phyloP scores from a whole-genome alignment of 2,329 filamentous ascomycete genomes.

The Cladophialophora carrionii region DNA sequence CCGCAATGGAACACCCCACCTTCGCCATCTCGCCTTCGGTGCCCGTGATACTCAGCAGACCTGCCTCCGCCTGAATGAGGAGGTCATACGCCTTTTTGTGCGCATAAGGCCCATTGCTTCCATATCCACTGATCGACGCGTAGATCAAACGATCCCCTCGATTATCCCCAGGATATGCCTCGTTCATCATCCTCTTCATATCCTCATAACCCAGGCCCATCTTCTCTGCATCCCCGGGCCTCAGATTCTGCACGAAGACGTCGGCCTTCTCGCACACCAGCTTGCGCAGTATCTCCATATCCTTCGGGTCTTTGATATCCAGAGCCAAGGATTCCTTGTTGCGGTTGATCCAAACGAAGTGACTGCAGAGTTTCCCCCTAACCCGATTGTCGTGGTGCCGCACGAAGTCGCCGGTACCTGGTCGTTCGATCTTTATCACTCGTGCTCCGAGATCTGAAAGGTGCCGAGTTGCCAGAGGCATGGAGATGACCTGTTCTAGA shows the following conservation, averaged over 20 bases:
- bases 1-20: slow-evolving; percentile 59
- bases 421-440: slow-evolving; percentile 61
- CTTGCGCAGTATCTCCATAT: slow-evolving; percentile 51
- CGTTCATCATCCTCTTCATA: slow-evolving; percentile 42
- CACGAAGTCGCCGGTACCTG: slow-evolving; percentile 57
- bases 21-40: slow-evolving; percentile 52
- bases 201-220: slow-evolving; percentile 55
- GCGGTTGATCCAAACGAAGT: slow-evolving; percentile 61
- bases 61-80: slow-evolving; percentile 60
- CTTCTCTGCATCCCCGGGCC: slow-evolving; percentile 54
- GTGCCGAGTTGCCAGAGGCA: slow-evolving; percentile 59
- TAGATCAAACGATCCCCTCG: slow-evolving; percentile 55
- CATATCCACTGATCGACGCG: slow-evolving; percentile 60
- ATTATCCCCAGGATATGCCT: slow-evolving; percentile 21
- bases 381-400: slow-evolving; percentile 57
- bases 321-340: slow-evolving; percentile 59
- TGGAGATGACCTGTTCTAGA: slow-evolving; percentile 60
- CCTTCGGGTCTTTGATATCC: slow-evolving; percentile 52
- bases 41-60: slow-evolving; percentile 57
- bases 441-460: slow-evolving; percentile 59
- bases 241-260: slow-evolving; percentile 59
- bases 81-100: slow-evolving; percentile 62
- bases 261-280: slow-evolving; percentile 51
- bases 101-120: slow-evolving; percentile 55
- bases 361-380: slow-evolving; percentile 53